Evolutionary conservation across 345 rosid genomes (phyloP).

Genomic region (Heritiera littoralis): DNA sequence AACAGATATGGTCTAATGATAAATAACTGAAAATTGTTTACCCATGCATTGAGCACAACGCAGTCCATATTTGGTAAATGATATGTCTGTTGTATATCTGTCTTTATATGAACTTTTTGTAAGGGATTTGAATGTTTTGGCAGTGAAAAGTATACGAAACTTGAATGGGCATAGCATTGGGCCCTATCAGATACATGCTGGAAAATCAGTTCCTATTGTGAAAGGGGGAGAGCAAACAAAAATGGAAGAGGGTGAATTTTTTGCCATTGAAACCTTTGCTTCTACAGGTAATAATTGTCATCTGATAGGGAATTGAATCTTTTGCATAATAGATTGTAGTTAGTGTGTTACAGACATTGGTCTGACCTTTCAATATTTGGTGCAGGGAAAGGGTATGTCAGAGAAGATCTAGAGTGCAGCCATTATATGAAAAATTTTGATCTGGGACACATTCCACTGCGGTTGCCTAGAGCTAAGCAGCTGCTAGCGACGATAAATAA

Average conservation of each 20-base stretch:
- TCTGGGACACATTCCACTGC: conserved; percentile 71
- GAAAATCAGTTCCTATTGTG: conserved; percentile 90
- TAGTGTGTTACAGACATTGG: background rate
- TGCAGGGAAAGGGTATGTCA: conserved; percentile 86
- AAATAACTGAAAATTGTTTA: background rate
- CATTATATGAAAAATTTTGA: conserved; percentile 93
- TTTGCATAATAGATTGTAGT: conserved; percentile 1
- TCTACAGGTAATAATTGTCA: conserved; percentile 66
- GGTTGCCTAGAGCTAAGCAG: conserved; percentile 92
- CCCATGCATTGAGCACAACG: background rate
- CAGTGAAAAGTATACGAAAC: conserved; percentile 92
- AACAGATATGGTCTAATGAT: background rate
- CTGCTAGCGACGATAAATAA: conserved; percentile 90
- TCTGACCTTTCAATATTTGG: background rate
- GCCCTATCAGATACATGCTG: conserved; percentile 90
- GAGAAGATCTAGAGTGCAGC: conserved; percentile 95
- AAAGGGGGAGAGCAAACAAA: conserved; percentile 98
- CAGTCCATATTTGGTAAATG: background rate
- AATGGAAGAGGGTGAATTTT: conserved; percentile 98
- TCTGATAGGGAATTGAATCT: background rate
- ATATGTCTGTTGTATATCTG: background rate
- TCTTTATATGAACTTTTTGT: background rate
- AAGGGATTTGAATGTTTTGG: conserved; percentile 14
- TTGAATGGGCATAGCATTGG: conserved; percentile 89
- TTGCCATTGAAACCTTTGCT: conserved; percentile 90